A percentile compares a stretch with the other conserved stretches of the same genome.
Conservation (phyloP, 257 asterid species). For the Ehretia macrophylla region DNA sequence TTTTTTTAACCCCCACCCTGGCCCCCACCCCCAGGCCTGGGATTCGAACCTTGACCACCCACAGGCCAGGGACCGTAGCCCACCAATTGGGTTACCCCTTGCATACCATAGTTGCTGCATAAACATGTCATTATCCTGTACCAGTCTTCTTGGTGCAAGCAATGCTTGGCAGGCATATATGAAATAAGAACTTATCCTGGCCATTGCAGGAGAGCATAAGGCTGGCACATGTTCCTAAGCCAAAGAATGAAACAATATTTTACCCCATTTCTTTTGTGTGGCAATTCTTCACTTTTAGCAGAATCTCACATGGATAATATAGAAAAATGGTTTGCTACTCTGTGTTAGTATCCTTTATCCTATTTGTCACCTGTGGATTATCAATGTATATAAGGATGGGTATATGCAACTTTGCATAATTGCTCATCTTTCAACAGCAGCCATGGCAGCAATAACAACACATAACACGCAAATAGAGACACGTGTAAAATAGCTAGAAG, state of each 20-base stretch:
- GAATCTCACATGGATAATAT: conserved; percentile 7
- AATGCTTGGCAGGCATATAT: conserved; percentile 24
- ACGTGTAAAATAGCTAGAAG: too few species aligned
- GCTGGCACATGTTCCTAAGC: conserved; percentile 43
- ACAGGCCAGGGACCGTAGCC: too few species aligned
- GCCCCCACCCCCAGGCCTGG: too few species aligned
- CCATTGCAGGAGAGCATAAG: conserved; percentile 19
- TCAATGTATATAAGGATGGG: not conserved
- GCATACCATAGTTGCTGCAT: conserved; percentile 9
- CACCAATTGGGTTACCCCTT: too few species aligned
- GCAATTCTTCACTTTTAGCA: conserved; percentile 10
- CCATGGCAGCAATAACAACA: too few species aligned
- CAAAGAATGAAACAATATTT: not conserved
- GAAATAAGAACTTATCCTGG: conserved; percentile 53
- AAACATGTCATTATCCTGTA: conserved; percentile 12
- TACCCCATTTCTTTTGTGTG: conserved; percentile 16
- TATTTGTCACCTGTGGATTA: not conserved
- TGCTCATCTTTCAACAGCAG: too few species aligned
- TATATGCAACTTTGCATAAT: too few species aligned
- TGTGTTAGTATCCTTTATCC: not conserved
- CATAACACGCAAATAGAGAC: too few species aligned
- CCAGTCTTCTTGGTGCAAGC: conserved; percentile 31
- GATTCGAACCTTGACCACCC: too few species aligned
- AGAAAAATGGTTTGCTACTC: not conserved
- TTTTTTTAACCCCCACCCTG: too few species aligned